phyloP scores from a whole-genome alignment of 495 filamentous ascomycete genomes.

The Hypoxylon crocopeplum region DNA sequence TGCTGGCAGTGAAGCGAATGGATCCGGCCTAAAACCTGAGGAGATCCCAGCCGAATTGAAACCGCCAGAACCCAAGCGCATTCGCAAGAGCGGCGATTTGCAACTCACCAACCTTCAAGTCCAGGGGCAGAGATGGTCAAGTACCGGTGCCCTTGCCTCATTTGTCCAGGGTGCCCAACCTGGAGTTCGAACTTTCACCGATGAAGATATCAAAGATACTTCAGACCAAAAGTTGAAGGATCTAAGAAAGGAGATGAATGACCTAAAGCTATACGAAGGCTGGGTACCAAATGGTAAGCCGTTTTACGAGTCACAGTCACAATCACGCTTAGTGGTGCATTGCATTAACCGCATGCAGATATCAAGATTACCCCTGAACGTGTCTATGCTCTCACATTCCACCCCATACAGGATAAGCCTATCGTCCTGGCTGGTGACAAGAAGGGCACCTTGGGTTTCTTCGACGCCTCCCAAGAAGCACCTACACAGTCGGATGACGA shows the following conservation, averaged over 20 bases:
- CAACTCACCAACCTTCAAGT: conserved; percentile 80
- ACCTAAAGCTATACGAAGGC: conserved; percentile 78
- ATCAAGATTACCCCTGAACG: conserved; percentile 94
- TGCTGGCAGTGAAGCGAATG: conserved; percentile 43
- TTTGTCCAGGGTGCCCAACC: conserved; percentile 74
- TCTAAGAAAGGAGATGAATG: conserved; percentile 80
- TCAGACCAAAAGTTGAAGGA: conserved; percentile 77
- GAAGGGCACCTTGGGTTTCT: conserved; percentile 90
- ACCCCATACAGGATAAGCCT: conserved; percentile 83
- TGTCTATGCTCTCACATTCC: conserved; percentile 86
- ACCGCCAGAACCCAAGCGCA: conserved; percentile 47
- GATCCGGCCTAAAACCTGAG: conserved; percentile 26
- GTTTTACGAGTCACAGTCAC: background rate
- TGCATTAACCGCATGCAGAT: conserved; percentile 55
- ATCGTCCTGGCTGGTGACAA: conserved; percentile 97
- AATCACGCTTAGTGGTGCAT: background rate
- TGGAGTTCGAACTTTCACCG: conserved; percentile 79
- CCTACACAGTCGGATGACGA: conserved; percentile 61
- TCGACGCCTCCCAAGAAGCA: conserved; percentile 81
- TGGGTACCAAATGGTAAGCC: conserved; percentile 76
- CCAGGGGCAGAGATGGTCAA: conserved; percentile 70
- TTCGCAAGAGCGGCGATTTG: conserved; percentile 59
- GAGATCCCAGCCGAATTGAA: conserved; percentile 40
- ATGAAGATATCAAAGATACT: conserved; percentile 81
- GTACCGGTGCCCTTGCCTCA: conserved; percentile 35